Base-by-base conservation (phyloP, 2,329 filamentous ascomycete genomes). In the Aureobasidium sp. region DNA sequence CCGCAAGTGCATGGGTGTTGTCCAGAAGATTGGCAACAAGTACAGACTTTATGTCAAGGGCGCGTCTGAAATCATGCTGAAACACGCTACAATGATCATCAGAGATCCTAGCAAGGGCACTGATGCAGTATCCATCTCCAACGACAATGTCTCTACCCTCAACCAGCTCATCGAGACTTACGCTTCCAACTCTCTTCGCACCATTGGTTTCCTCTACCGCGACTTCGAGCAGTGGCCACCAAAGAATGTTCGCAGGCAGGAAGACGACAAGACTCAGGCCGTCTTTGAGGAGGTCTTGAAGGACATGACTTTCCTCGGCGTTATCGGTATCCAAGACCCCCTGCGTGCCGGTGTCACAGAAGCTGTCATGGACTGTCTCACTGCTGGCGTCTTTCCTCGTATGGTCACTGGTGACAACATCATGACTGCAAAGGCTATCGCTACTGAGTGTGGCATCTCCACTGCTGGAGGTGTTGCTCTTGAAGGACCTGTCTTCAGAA, bases 181-280 rank as follows among this genome's bases (percentile, higher is more conserved):
- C 65, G 90, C 90, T 8, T 81, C 79, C 22, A 79, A 85, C 16
- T 94, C 89, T 6, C 76, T 95, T 27, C 81, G 90, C 58, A 94
- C 90, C 1, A 94, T 95, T 60, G 88, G 84, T 38, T 79, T 95
- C 58, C 76, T 89, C 50, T 94, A 89, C 70, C 85, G 83, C 53
- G 90, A 95, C 61, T 95, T 93, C 60, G 61, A 62, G 17, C 57
- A 59, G 10, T 86, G 90, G 90, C 90, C 90, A 22, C 89, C 89
- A 4, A 79, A 74, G 56, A 77, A 78, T 42, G 79, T 77, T 14
- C 79, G 72, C 37, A 75, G 69, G 25, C 66, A 76, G 27, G 79
- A 84, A 57, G 83, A 85, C 56, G 81, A 86, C 59, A 66, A 73
- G 6, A 77, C 75, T 19, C 77, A 84, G 55, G 83, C 80, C 16